Evolutionary conservation across 306 rosid species (phyloP), one percentile per base, ranked within the genome.

Genomic region (Aeschynomene evenia): DNA sequence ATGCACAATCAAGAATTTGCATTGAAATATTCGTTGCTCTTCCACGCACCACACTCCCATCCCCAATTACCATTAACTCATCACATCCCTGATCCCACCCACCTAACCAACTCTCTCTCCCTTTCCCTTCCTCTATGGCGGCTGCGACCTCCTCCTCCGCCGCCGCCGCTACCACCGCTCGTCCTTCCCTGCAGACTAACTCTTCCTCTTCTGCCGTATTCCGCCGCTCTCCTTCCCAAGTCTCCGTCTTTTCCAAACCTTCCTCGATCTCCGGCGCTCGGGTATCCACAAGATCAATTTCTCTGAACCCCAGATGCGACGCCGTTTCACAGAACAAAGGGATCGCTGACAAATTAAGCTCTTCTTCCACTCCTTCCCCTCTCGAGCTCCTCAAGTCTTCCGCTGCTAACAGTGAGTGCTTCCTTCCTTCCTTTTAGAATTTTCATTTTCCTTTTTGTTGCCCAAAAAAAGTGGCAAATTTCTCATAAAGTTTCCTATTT

Each of bases 361-460:
- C 50, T 34, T 34, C 62, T 15, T 59, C 63, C 6, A 28, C 14
- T 10, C 43, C 79, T 45, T 79, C 79, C 0, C 72, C 79, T 62
- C 83, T 79, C 48, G 68, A 79, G 28, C 6, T 73, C 6, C 79
- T 79, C 63, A 79, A 79, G 63, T 9, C 72, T 45, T 68, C 76
- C 59, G 74, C 79, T 1, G 34, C 68, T n/a, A 70, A 79, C 57
- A 73, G 79, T 79, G 48, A 68, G 72, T 68, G 42, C n/a, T n/a
- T 20, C 33, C 14, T 18, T 31, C 9, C 50, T 43, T 8, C 6
- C 14, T 66, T 9, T 0, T 33, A 33, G n/a, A n/a, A n/a, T n/a
- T n/a, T 33, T 33, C 37, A 33, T 33, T 33, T 7, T 5, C 10
- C 8, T 5, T 33, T 33, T 33, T 28, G 1, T 33, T 31, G 1